Evolutionary conservation across 2,329 filamentous ascomycete genomes (phyloP).

Genomic region (Westerdykella aurantiaca): DNA sequence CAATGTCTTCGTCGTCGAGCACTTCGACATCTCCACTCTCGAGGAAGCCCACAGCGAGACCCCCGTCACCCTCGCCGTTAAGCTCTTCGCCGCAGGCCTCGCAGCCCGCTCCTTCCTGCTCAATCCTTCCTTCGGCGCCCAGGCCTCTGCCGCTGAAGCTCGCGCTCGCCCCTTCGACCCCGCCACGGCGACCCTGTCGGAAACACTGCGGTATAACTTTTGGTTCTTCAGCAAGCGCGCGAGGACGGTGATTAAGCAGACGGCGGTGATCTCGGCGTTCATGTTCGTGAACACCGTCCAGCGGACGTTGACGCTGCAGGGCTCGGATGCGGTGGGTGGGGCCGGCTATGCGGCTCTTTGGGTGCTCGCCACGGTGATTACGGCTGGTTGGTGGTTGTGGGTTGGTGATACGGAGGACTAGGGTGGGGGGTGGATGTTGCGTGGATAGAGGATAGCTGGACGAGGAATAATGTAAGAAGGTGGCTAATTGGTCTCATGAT

Average conservation of each 20-base stretch:
- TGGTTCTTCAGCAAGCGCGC: slow-evolving; percentile 68
- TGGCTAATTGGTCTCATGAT: no score
- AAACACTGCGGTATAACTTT: slow-evolving; percentile 68
- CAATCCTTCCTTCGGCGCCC: slow-evolving; percentile 56
- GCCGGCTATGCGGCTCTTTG: slow-evolving; percentile 68
- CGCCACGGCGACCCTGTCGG: slow-evolving; percentile 56
- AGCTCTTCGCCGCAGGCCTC: slow-evolving; percentile 62
- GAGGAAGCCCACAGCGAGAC: slow-evolving; percentile 60
- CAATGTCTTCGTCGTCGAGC: slow-evolving; percentile 63
- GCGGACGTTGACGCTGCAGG: slow-evolving; percentile 62
- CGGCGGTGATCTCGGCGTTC: slow-evolving; percentile 43
- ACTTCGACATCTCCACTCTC: slow-evolving; percentile 71
- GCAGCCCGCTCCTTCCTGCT: slow-evolving; percentile 76
- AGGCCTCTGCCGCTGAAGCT: slow-evolving; percentile 43
- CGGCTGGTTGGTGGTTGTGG: slow-evolving; percentile 53
- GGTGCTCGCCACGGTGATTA: slow-evolving; percentile 58
- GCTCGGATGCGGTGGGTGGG: slow-evolving; percentile 65
- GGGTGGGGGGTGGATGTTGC: background rate
- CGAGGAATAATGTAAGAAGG: no score
- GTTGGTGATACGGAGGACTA: slow-evolving; percentile 37
- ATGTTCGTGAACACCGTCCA: slow-evolving; percentile 54
- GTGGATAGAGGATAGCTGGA: no score
- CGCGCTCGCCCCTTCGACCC: slow-evolving; percentile 57
- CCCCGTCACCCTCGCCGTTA: slow-evolving; percentile 42
- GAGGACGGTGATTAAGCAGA: slow-evolving; percentile 52